Base-by-base conservation (phyloP, 805 yeast genomes). In the Candida germanica region DNA sequence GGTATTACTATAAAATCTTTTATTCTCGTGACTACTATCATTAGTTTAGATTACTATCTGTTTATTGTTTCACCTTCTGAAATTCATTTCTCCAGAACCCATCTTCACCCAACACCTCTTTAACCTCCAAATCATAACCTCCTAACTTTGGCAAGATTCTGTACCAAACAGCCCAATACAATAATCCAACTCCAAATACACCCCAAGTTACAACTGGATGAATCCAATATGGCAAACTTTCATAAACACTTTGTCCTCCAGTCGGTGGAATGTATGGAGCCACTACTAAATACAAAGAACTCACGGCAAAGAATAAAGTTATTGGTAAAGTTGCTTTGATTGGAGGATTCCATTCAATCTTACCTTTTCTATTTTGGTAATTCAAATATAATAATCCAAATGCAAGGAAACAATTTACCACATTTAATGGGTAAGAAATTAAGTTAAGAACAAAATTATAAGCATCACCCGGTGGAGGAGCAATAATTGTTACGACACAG, bases 401-500 rank as follows among this genome's bases (percentile, higher is more conserved):
- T 12, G 83, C 79, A 26, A 86, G 78, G 29, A 69, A 66, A 20
- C 80, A 64, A 56, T 85, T 82, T 50, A 86, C 82, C 33, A 86
- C 80, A 52, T 86, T 82, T 64, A 80, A 73, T 33, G 95, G 91
- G 57, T 86, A 86, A 2, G 91, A 79, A 49, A 84, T 81, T 65
- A 87, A 69, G 60, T 87, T 85, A 58, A 83, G 57, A 47, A 86
- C 77, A 56, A 87, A 83, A 58, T 83, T 82, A 65, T 84, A 86
- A 31, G 94, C 94, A 54, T 85, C 94, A 39, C 93, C 94, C 17
- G 89, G 85, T 13, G 93, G 91, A 27, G 87, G 86, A 3, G 91
- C 93, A 30, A 84, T 53, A 42, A 87, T 77, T 32, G 87, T 79
- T 35, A 86, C 68, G 26, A 82, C 60, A 64, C 89, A 83, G 12